phyloP scores from a whole-genome alignment of 2,329 filamentous ascomycete species.

The Amauroascus verrucosus region DNA sequence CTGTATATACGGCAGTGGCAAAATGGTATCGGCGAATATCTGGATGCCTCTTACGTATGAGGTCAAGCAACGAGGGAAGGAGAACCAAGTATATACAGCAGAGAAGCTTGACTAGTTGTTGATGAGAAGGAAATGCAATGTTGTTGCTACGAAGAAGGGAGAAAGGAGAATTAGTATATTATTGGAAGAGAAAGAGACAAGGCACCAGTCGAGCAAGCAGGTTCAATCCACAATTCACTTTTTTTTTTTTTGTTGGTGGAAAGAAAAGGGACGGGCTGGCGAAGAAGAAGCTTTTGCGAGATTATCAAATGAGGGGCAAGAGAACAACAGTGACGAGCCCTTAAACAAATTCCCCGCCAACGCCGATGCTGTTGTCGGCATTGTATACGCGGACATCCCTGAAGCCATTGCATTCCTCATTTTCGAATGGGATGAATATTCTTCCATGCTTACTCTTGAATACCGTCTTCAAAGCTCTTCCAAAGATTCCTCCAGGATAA shows the following conservation, averaged over 20 bases:
- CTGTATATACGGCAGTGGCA: constrained; percentile 5
- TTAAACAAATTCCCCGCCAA: not conserved
- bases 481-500: not conserved
- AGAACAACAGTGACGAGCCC: not conserved
- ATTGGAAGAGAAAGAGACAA: not conserved
- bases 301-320: constrained; percentile 10
- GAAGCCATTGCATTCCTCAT: no score
- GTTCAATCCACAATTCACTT: not conserved
- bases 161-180: not conserved
- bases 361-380: not conserved
- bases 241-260: constrained; percentile 1
- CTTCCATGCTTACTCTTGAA: no score
- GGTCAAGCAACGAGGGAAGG: not conserved
- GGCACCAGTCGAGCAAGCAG: not conserved
- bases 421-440: not conserved
- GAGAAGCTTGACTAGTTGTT: not conserved
- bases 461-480: no score
- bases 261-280: not conserved
- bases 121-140: not conserved
- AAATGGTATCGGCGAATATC: constrained; percentile 3
- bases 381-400: not conserved
- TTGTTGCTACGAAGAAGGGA: not conserved
- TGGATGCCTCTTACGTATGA: constrained; percentile 10
- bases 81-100: not conserved
- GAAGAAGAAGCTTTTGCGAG: constrained; percentile 7